Evolutionary conservation across 768 basidiomycete species (phyloP), one percentile per base, ranked within the genome.

Genomic region (Hypsizygus marmoreus): DNA sequence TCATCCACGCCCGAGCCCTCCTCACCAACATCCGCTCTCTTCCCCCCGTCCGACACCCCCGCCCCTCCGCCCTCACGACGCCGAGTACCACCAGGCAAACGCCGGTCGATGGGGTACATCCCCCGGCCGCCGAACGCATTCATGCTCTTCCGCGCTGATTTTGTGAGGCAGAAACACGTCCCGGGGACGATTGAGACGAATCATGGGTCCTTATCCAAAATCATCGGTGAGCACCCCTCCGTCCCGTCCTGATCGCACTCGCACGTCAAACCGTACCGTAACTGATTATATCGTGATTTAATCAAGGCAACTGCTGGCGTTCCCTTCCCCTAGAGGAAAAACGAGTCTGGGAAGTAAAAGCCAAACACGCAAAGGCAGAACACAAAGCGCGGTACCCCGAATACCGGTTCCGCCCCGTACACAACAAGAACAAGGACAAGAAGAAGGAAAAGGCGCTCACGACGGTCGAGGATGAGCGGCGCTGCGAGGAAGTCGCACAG

Each of bases 41-140:
- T 83, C 60, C 83, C 82, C 0, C 82, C 80, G 0, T 77, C 79
- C 0, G 66, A 70, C 13, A 58, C 63, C 0, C 72, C 75, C 0
- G 59, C 70, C 0, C 68, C 69, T 9, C 56, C 71, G 0, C 63
- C 71, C 3, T 55, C 74, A 0, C 71, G 77, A 36, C 68, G 76
- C 51, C 76, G 81, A 0, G 68, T 61, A 2, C 82, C 82, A 1
- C 82, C 80, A 0, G 81, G 79, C 48, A 86, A 83, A 69, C 76
- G 82, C 36, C 74, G 76, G 40, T 72, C 69, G 52, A 75, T 66
- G 47, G 81, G 69, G 11, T 87, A 91, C 60, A 86, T 91, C 38
- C 88, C 88, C 2, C 79, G 88, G 16, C 88, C 88, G 1, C 86
- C 88, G 4, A 91, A 91, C 50, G 88, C 88, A 7, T 91, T 91